phyloP scores from a whole-genome alignment of 768 basidiomycete species.

The Kwoniella shandongensis region DNA sequence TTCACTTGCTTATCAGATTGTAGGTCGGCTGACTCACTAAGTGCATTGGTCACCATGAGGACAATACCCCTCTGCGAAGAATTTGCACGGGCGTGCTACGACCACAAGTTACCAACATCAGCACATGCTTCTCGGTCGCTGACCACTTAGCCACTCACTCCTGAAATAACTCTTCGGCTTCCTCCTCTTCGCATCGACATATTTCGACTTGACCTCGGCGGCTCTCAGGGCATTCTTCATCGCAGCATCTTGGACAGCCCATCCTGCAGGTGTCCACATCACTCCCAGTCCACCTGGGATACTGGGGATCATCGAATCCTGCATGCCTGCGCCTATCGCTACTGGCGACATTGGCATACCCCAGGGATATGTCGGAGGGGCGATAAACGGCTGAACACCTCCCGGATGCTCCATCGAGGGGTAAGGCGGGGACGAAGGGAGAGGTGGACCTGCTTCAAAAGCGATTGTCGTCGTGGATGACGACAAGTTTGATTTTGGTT shows the following conservation, averaged over 20 bases:
- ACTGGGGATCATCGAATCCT: background rate
- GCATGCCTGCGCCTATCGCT: slow-evolving; percentile 7
- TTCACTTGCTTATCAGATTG: background rate
- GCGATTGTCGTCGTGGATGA: background rate
- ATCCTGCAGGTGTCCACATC: slow-evolving; percentile 48
- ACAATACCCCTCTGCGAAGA: slow-evolving; percentile 46
- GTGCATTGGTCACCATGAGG: slow-evolving; percentile 50
- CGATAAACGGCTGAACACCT: no score
- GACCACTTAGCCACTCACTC: slow-evolving; percentile 37
- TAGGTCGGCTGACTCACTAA: slow-evolving; percentile 35
- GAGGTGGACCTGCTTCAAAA: background rate
- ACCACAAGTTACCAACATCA: slow-evolving; percentile 6
- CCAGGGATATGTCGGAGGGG: slow-evolving; percentile 45
- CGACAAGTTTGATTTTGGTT: slow-evolving; percentile 6
- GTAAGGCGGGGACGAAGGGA: background rate
- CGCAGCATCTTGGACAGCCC: slow-evolving; percentile 49
- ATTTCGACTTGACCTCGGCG: slow-evolving; percentile 26
- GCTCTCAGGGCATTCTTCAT: slow-evolving; percentile 35
- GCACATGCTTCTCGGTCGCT: background rate
- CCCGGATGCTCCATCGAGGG: no score
- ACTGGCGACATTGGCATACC: slow-evolving; percentile 46
- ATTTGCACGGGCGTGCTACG: slow-evolving; percentile 44
- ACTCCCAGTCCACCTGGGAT: slow-evolving; percentile 38
- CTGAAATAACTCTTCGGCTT: slow-evolving; percentile 41
- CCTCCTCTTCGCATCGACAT: slow-evolving; percentile 8